Base-by-base conservation (phyloP, 106 monocot genomes). In the Dactylorhiza incarnata region DNA sequence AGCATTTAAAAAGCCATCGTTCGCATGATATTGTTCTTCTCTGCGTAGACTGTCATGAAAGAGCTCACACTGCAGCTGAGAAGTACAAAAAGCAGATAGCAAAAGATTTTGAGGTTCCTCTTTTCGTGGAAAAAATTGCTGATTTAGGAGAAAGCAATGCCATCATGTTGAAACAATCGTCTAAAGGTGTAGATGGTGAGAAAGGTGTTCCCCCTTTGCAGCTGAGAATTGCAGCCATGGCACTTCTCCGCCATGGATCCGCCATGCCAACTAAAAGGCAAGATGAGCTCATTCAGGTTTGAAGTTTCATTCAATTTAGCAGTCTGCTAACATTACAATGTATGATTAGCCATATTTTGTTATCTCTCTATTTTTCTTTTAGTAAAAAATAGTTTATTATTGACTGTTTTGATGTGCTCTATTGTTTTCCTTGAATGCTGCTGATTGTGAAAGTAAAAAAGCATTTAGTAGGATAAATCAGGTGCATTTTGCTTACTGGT, bases 41-140 rank as follows among this genome's bases (percentile, higher is more conserved):
- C 15, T 97, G 96, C 77, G 96, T 97, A 58, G 96, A 97, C 76
- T 97, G 96, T 48, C 96, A 97, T 85, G 96, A 97, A 89, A 80
- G 84, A 70, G 93, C 96, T 26, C 96, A 97, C 83, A 55, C 86
- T 71, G 90, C 93, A 83, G 91, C 96, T 76, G 96, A 97, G 72
- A 97, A 83, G 83, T 88, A 91, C 82, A 97, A 97, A 78, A 93
- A 62, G 82, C 50, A 91, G 78, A 70, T 94, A 81, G 89, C 96
- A 48, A 20, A 74, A 37, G 96, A 97, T 74, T 97, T 86, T 84
- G 77, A 73, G 11, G 78, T 94, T 13, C 93, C 93, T 13, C 93
- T 97, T 77, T 94, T 93, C 83, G 94, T 97, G 53, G 83, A 79
- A 73, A 97, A 87, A 63, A 91, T 93, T 61, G 67, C 83, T 62